phyloP scores from a whole-genome alignment of 2,329 filamentous ascomycete species.

The Stagonosporopsis chrysanthemi region DNA sequence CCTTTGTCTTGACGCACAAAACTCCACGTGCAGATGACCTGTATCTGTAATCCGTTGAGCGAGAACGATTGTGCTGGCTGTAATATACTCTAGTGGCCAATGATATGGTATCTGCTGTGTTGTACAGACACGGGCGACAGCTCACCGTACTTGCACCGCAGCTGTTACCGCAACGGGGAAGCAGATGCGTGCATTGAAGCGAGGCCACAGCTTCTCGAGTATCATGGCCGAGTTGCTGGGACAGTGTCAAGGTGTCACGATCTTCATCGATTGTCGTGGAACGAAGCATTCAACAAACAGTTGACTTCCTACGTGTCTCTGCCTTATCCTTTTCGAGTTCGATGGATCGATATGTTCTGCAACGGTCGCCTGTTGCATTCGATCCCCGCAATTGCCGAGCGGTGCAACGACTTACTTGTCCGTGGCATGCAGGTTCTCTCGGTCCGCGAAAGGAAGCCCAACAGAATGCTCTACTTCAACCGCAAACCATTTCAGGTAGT shows the following conservation, averaged over 20 bases:
- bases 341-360: conserved; percentile 7
- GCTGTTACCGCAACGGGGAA: conserved; percentile 30
- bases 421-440: neutral
- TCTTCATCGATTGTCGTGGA: conserved; percentile 23
- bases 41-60: conserved; percentile 1
- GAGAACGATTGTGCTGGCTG: neutral
- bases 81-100: conserved; percentile 10
- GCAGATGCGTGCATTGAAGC: conserved; percentile 24
- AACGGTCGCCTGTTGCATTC: conserved; percentile 8
- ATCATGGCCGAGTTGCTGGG: conserved; percentile 12
- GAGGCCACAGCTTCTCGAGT: conserved; percentile 24
- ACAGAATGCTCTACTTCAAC: neutral
- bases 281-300: conserved; percentile 8
- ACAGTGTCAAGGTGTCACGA: conserved; percentile 15
- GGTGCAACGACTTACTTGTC: neutral
- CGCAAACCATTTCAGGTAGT: neutral
- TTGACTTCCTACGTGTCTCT: conserved; percentile 14
- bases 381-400: neutral
- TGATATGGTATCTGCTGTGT: conserved; percentile 13
- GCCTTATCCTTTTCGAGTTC: neutral
- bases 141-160: conserved; percentile 28
- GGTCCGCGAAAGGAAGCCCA: neutral
- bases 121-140: conserved; percentile 22
- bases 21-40: neutral
- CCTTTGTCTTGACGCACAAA: neutral